Evolutionary conservation across 768 basidiomycete genomes (phyloP), one percentile per base, ranked within the genome.

Genomic region (Tricholoma terreum): DNA sequence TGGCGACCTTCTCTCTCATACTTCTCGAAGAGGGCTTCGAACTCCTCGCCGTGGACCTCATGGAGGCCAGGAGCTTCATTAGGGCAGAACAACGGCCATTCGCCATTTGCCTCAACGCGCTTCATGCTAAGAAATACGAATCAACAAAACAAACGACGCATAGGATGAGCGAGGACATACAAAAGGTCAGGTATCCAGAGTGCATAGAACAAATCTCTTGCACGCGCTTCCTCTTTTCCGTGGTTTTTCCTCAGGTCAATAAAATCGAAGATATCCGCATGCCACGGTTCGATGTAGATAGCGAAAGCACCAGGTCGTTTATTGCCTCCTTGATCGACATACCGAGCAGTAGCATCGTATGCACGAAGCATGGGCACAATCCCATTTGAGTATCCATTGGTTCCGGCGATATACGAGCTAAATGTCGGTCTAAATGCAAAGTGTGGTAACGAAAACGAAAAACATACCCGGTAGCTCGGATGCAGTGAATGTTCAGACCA

Each of bases 291-390:
- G 68, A 98, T 80, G 76, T 99, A 99, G 71, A 99, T 91, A 15
- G 97, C 92, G 64, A 99, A 98, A 1, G 97, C 97, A 59, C 97
- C 97, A 1, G 97, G 97, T 22, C 97, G 90, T 77, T 98, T 98
- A 83, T 98, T 98, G 24, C 97, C 97, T 52, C 97, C 96, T 69
- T 98, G 96, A 71, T 98, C 97, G 56, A 98, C 97, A 67, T 98
- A 98, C 36, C 96, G 93, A 19, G 97, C 97, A 8, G 97, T 98
- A 22, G 95, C 93, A 67, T 99, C 95, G 71, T 89, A 98, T 0
- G 92, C 96, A 56, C 97, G 92, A 43, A 99, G 88, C 96, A 99
- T 99, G 12, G 97, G 97, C 1, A 98, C 93, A 67, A 99, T 97
- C 56, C 97, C 97, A 65, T 98, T 99, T 2, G 95, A 98, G 74